A percentile compares a stretch with the other conserved stretches of the same genome.
phyloP scores from a whole-genome alignment of 345 rosid species.

The Eucalyptus decipiens region DNA sequence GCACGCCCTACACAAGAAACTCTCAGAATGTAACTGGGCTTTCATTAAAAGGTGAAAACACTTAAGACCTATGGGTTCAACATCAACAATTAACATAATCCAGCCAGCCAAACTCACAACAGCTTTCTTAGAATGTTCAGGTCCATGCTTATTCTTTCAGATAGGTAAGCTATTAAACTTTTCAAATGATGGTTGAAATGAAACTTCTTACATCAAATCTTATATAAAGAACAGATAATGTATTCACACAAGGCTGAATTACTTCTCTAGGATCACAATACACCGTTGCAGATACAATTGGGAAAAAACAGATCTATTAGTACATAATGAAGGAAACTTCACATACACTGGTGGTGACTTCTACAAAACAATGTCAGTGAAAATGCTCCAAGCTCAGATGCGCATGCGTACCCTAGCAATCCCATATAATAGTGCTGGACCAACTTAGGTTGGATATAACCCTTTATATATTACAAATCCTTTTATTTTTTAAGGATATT shows the following conservation, averaged over 20 bases:
- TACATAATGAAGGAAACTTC: background rate
- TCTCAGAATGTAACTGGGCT: background rate
- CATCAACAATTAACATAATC: background rate
- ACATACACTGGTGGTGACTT: background rate
- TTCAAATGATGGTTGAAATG: background rate
- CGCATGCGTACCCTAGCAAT: background rate
- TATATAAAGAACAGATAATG: background rate
- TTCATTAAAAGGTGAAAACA: background rate
- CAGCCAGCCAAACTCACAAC: background rate
- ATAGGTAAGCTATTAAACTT: background rate
- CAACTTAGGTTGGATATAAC: background rate
- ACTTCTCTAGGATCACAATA: background rate
- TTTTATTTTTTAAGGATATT: background rate
- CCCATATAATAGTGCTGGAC: background rate
- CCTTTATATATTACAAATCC: background rate
- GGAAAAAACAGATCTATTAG: background rate
- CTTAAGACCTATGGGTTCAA: background rate
- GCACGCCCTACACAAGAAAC: background rate
- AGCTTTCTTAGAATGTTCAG: background rate
- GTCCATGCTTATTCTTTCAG: background rate
- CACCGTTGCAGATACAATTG: background rate
- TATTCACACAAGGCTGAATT: background rate
- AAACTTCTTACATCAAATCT: background rate
- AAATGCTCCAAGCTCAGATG: background rate
- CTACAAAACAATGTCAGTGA: background rate